These are phyloP conservation scores for Fusarium tricinctum DNA, from an alignment of 2,329 filamentous ascomycete species.

Conservation along the genomic window DNA sequence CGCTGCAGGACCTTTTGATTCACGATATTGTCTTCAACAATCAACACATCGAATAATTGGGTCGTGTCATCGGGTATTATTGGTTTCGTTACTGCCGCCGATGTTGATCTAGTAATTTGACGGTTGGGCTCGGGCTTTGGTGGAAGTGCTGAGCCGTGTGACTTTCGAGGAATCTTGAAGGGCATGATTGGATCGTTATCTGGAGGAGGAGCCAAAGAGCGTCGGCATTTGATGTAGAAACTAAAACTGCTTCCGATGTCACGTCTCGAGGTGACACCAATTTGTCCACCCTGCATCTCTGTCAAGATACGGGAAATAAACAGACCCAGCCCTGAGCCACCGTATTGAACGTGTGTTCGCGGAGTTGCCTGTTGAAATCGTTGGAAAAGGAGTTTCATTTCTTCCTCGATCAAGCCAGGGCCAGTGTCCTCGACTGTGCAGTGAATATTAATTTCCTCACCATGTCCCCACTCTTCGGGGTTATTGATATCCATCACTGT, in stretches of 20 bases:
- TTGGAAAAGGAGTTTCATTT: slow-evolving; percentile 76
- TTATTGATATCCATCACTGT: slow-evolving; percentile 61
- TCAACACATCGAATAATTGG: slow-evolving; percentile 68
- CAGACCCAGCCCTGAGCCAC: slow-evolving; percentile 77
- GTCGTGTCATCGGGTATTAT: slow-evolving; percentile 31
- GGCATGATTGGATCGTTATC: slow-evolving; percentile 56
- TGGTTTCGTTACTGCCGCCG: neutral
- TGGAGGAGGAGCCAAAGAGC: slow-evolving; percentile 59
- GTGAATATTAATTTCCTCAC: slow-evolving; percentile 78
- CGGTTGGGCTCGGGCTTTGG: slow-evolving; percentile 39
- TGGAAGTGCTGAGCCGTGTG: slow-evolving; percentile 36
- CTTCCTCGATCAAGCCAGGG: slow-evolving; percentile 73
- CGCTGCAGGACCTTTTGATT: slow-evolving; percentile 75
- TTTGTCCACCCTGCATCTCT: slow-evolving; percentile 82
- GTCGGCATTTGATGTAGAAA: slow-evolving; percentile 80
- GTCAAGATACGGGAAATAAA: slow-evolving; percentile 84
- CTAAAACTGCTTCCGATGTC: slow-evolving; percentile 81
- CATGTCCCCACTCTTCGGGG: slow-evolving; percentile 76
- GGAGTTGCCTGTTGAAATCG: slow-evolving; percentile 78
- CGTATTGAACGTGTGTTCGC: slow-evolving; percentile 79
- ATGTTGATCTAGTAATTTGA: slow-evolving; percentile 24
- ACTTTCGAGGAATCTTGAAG: slow-evolving; percentile 55
- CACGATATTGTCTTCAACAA: slow-evolving; percentile 77
- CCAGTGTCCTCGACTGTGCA: slow-evolving; percentile 81
- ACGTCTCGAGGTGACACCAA: slow-evolving; percentile 76